Percentiles rank a stretch among this genome's conserved stretches.
These are phyloP conservation scores for Backusella westeae DNA, from an alignment of 192 early-diverging fungal genomes.

Conservation along the genomic window DNA sequence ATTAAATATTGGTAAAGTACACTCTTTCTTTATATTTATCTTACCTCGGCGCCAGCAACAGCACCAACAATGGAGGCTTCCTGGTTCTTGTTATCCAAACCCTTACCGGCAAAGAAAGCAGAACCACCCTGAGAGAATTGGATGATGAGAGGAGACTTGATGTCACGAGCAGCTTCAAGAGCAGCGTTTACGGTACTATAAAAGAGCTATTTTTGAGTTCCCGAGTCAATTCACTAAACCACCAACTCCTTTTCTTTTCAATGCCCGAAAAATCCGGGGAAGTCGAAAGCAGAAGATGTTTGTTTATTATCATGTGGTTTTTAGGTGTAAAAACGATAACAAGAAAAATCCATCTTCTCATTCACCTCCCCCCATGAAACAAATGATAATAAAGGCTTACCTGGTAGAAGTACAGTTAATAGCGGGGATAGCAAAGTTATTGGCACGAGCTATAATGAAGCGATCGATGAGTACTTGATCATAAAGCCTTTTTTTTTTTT, in stretches of 20 bases:
- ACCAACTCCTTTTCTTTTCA: constrained; percentile 1
- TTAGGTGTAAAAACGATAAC: background rate
- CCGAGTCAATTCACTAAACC: background rate
- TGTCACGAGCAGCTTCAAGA: constrained; percentile 93
- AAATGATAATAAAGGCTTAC: constrained; percentile 1
- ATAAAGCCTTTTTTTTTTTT: background rate
- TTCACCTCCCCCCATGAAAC: background rate
- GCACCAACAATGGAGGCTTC: constrained; percentile 86
- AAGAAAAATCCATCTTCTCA: background rate
- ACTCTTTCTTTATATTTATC: background rate
- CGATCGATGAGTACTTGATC: background rate
- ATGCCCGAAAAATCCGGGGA: constrained; percentile 1
- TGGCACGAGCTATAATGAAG: constrained; percentile 51
- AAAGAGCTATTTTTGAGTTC: background rate
- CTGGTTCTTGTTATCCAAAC: constrained; percentile 86
- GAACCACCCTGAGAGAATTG: constrained; percentile 95
- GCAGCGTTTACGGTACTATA: constrained; percentile 82
- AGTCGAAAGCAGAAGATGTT: background rate
- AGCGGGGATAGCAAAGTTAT: constrained; percentile 93
- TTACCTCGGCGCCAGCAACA: constrained; percentile 80
- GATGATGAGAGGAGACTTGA: constrained; percentile 92
- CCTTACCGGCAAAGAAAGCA: constrained; percentile 93
- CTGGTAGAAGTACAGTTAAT: constrained; percentile 94
- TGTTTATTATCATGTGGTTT: constrained; percentile 6
- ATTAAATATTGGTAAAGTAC: background rate